Evolutionary conservation across 2,329 filamentous ascomycete species (phyloP).

Genomic region (Macrophomina tecta): DNA sequence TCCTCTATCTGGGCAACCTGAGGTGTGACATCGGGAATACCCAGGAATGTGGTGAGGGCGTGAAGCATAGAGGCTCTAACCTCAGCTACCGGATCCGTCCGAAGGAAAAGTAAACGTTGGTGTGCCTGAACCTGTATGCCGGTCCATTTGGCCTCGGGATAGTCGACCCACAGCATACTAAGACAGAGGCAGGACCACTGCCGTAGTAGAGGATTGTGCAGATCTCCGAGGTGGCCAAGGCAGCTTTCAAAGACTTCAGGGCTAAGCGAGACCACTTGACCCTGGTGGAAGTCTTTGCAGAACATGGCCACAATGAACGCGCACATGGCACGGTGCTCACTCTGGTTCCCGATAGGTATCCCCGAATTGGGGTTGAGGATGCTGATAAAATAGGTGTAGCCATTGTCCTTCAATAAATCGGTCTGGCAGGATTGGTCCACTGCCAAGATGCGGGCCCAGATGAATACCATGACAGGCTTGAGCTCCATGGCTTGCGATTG

Average conservation of each 20-base stretch:
- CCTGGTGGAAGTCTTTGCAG: slow-evolving; percentile 91
- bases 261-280: slow-evolving; percentile 88
- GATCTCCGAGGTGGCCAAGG: slow-evolving; percentile 79
- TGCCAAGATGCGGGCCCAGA: slow-evolving; percentile 94
- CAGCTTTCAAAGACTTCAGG: slow-evolving; percentile 91
- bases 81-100: slow-evolving; percentile 86
- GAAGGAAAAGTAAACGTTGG: slow-evolving; percentile 77
- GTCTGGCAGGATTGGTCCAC: slow-evolving; percentile 93
- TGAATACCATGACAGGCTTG: slow-evolving; percentile 99
- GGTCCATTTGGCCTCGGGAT: slow-evolving; percentile 92
- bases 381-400: slow-evolving; percentile 94
- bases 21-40: slow-evolving; percentile 89
- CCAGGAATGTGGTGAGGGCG: slow-evolving; percentile 90
- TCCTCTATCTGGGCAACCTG: slow-evolving; percentile 92
- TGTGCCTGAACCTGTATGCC: slow-evolving; percentile 91
- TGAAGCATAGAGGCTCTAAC: slow-evolving; percentile 93
- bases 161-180: slow-evolving; percentile 91
- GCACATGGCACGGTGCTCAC: slow-evolving; percentile 98
- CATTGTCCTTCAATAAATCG: slow-evolving; percentile 94
- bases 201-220: slow-evolving; percentile 83
- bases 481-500: slow-evolving; percentile 94
- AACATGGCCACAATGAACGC: slow-evolving; percentile 97
- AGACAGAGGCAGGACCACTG: slow-evolving; percentile 97
- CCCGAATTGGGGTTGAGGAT: slow-evolving; percentile 84
- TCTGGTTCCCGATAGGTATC: slow-evolving; percentile 77